Base-by-base conservation (phyloP, 176 grass and related monocot species). In the Zoysia japonica region DNA sequence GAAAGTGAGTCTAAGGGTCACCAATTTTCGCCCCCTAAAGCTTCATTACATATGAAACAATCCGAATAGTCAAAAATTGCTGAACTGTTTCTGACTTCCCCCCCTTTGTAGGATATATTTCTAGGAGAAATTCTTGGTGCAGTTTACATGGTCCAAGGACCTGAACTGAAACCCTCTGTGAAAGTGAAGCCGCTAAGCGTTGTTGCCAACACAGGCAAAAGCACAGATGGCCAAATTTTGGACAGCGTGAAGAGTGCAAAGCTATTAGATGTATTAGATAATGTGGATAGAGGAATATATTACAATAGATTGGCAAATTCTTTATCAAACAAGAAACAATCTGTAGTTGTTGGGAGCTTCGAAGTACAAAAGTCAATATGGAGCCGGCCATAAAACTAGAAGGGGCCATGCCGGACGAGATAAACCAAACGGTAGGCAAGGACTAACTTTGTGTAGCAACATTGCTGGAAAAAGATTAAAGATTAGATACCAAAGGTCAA, bases 121-220 rank as follows among this genome's bases (percentile, higher is more conserved):
- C 17, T 91, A 39, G 86, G 86, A 54, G 91, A 93, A 88, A 28
- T 93, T 76, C 77, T 93, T 55, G 91, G 91, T 63, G 88, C 88
- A 16, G 83, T 88, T 86, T 85, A 86, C 80, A 86, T 93, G 86
- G 83, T 84, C 17, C 55, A 81, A 69, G 67, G 74, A 78, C 52
- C 68, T 19, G 49, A 88, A 2, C 12, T 91, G 43, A 81, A 88
- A 55, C 5, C 88, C 38, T 75, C 38, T n/a, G 71, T 79, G 63
- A 3, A 76, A 67, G 38, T 50, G 38, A 84, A 79, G 44, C 63
- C 37, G 43, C 61, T 94, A 81, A 79, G 16, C 3, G 37, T 88
- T 38, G 9, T 88, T 20, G 72, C 80, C 65, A 79, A 80, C 68
- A 57, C 53, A 66, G 60, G 36, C 20, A 38, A 65, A 77, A 79